Percentiles rank a stretch among this genome's conserved stretches.
phyloP scores from a whole-genome alignment of 2,329 filamentous ascomycete genomes.

The Cephalotrichum gorgonifer region DNA sequence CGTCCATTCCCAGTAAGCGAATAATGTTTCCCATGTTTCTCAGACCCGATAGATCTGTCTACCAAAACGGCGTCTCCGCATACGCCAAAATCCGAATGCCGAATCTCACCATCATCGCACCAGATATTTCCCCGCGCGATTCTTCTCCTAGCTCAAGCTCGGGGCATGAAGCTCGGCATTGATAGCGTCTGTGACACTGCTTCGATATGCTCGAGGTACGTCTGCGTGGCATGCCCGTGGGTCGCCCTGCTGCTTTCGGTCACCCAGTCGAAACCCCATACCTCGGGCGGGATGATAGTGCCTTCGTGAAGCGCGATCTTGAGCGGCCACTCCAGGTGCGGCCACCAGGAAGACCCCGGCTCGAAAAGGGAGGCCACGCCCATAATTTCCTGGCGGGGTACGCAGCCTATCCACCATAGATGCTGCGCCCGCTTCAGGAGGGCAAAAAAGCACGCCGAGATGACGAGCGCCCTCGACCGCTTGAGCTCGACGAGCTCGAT shows the following conservation, averaged over 20 bases:
- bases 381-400: slow-evolving; percentile 54
- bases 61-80: neutral
- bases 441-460: slow-evolving; percentile 58
- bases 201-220: slow-evolving; percentile 5
- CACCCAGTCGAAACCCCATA: slow-evolving; percentile 45
- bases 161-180: neutral
- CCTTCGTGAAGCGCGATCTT: slow-evolving; percentile 48
- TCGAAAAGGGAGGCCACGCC: slow-evolving; percentile 51
- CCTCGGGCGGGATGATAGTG: slow-evolving; percentile 39
- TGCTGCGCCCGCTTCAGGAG: slow-evolving; percentile 50
- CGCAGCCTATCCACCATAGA: slow-evolving; percentile 62
- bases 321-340: slow-evolving; percentile 50
- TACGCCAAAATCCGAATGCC: neutral
- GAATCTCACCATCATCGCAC: too few relatives aligned
- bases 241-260: slow-evolving; percentile 26
- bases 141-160: neutral
- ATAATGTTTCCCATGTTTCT: too few relatives aligned
- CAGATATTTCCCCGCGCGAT: neutral
- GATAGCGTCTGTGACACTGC: slow-evolving; percentile 5
- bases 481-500: slow-evolving; percentile 49
- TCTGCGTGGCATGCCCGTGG: slow-evolving; percentile 14
- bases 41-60: neutral
- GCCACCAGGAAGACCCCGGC: slow-evolving; percentile 49
- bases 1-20: neutral
- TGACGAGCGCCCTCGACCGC: slow-evolving; percentile 50